Evolutionary conservation across 1,284 basidiomycete genomes (phyloP).

Genomic region (Thelephora terrestris): DNA sequence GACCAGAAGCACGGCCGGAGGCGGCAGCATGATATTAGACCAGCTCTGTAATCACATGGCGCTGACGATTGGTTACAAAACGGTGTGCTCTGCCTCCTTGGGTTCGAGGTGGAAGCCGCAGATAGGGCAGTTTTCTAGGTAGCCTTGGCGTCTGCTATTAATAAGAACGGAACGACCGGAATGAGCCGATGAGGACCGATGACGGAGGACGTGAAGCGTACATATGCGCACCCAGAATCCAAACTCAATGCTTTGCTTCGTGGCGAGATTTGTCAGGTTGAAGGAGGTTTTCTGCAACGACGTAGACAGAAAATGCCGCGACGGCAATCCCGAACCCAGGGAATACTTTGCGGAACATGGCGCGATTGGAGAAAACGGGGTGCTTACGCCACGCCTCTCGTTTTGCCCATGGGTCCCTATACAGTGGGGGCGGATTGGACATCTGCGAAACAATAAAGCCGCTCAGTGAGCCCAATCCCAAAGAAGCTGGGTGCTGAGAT

Average conservation of each 20-base stretch:
- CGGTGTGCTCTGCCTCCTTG: no score
- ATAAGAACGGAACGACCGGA: no score
- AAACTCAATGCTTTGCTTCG: conserved; percentile 19
- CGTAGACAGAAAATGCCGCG: conserved; percentile 85
- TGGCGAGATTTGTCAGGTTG: conserved; percentile 15
- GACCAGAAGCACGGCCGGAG: no score
- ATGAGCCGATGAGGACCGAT: no score
- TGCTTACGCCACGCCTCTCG: conserved; percentile 89
- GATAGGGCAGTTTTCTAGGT: no score
- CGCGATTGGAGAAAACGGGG: conserved; percentile 75
- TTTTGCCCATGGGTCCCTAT: conserved; percentile 91
- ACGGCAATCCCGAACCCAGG: conserved; percentile 90
- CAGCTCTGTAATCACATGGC: no score
- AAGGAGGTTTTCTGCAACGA: conserved; percentile 70
- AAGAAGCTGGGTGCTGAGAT: neutral
- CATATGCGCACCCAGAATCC: neutral
- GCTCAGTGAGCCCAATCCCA: no score
- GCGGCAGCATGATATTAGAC: no score
- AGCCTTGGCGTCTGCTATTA: no score
- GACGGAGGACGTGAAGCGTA: no score
- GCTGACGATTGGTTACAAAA: no score
- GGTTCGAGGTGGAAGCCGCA: no score
- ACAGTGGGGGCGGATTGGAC: conserved; percentile 53
- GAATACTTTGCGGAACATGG: conserved; percentile 82
- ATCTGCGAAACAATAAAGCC: conserved; percentile 23